Base-by-base conservation (phyloP, 2,329 filamentous ascomycete genomes). In the Penicillium sp. region DNA sequence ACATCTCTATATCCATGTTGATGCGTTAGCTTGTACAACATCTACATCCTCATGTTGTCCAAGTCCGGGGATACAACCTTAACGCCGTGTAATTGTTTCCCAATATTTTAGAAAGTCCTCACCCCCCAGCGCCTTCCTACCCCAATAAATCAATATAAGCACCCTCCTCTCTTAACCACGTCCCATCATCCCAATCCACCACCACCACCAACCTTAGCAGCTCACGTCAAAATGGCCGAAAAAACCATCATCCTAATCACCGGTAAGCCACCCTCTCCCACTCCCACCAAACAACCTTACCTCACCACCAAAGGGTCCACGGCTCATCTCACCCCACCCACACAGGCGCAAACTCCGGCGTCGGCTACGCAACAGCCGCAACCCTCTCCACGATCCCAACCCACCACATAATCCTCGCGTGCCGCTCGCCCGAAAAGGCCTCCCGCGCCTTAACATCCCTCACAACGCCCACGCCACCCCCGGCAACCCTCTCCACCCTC, bases 261-360 rank as follows among this genome's bases (percentile, higher is more conserved):
- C 1, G 41, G 41, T 43, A 43, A 25, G 41, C 12, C 22, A 14
- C 15, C 41, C 11, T 20, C 20, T 20, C 20, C 20, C 20, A 20
- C 20, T 20, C 20, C 20, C 20, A 20, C 20, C 20, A 20, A 20
- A 20, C 20, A 20, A 20, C 20, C 20, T 1, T 20, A 20, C 20
- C 20, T 20, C 20, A 20, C 20, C 20, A 20, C 20, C 20, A 20
- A 20, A 20, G 20, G 20, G 20, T 20, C 20, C 20, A 20, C 20
- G 20, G 2, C 20, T 25, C 28, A 31, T 22, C 28, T 37, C 17
- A 37, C 3, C 15, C 15, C 20, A n/a, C 17, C 15, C 17, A 31
- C 28, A 31, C 15, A 67, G 66, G 66, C 4, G 65, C 64, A 28
- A 67, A 67, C 20, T 64, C 66, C 35, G 64, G 66, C 10, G 50